Conservation (phyloP, 306 rosid genomes). For the Betula pendula region DNA sequence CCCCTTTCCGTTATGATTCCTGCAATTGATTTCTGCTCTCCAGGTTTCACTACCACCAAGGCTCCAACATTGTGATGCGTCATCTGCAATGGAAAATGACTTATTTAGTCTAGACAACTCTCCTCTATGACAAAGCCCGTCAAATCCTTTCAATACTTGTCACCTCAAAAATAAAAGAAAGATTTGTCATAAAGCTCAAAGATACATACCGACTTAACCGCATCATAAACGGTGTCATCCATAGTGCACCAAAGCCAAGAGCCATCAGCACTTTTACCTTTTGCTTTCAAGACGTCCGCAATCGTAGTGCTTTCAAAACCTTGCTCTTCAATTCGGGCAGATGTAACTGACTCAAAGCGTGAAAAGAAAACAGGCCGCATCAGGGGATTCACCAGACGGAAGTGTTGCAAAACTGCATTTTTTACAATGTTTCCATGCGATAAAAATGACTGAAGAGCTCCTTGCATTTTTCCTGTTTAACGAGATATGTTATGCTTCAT, state of each 20-base stretch:
- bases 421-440: constrained; percentile 64
- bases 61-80: constrained; percentile 98
- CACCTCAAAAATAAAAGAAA: background rate
- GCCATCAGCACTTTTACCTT: constrained; percentile 93
- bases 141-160: constrained; percentile 12
- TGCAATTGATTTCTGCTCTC: constrained; percentile 62
- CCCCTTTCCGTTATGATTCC: constrained; percentile 99
- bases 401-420: constrained; percentile 70
- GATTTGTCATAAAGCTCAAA: constrained; percentile 10
- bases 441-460: constrained; percentile 59
- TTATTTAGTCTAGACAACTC: constrained; percentile 12
- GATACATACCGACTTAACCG: constrained; percentile 90
- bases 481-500: constrained; percentile 20
- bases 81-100: constrained; percentile 58
- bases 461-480: constrained; percentile 73
- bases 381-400: constrained; percentile 75
- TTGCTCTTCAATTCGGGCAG: constrained; percentile 84
- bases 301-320: constrained; percentile 97
- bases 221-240: constrained; percentile 87
- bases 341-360: constrained; percentile 54
- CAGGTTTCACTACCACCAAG: constrained; percentile 91
- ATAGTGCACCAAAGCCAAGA: constrained; percentile 99
- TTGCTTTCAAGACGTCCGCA: constrained; percentile 66
- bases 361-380: constrained; percentile 65
- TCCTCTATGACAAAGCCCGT: background rate